phyloP scores from a whole-genome alignment of 768 basidiomycete genomes.

The Suillus occidentalis region DNA sequence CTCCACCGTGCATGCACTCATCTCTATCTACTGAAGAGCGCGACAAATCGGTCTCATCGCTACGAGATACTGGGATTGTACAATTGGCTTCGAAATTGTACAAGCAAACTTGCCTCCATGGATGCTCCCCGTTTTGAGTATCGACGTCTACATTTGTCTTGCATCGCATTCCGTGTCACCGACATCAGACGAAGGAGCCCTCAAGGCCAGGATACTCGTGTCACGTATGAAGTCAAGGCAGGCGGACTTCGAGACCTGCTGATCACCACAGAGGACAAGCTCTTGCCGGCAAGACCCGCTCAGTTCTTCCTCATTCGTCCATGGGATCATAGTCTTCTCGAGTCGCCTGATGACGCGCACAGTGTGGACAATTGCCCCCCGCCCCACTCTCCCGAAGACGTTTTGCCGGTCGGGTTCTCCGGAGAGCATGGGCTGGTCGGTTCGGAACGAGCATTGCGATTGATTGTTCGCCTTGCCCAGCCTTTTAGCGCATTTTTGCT shows the following conservation, averaged over 20 bases:
- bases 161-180: not conserved
- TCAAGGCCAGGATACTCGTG: not conserved
- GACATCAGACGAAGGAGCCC: not conserved
- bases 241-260: not conserved
- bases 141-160: not conserved
- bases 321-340: not conserved
- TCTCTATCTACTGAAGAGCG: not conserved
- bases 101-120: not conserved
- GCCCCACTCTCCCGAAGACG: not conserved
- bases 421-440: not conserved
- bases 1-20: not conserved
- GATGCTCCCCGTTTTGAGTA: not conserved
- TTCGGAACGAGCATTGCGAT: not conserved
- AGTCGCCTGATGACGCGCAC: not conserved
- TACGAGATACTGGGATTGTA: not conserved
- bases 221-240: constrained; percentile 2
- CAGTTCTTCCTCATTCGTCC: not conserved
- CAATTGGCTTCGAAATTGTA: not conserved
- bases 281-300: not conserved
- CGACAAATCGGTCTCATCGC: not conserved
- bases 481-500: not conserved
- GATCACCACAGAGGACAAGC: not conserved
- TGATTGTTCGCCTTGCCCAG: not conserved
- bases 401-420: not conserved
- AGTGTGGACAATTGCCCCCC: not conserved